Evolutionary conservation across 148 eudicot genomes (phyloP).

Genomic region (Polygonum aviculare): DNA sequence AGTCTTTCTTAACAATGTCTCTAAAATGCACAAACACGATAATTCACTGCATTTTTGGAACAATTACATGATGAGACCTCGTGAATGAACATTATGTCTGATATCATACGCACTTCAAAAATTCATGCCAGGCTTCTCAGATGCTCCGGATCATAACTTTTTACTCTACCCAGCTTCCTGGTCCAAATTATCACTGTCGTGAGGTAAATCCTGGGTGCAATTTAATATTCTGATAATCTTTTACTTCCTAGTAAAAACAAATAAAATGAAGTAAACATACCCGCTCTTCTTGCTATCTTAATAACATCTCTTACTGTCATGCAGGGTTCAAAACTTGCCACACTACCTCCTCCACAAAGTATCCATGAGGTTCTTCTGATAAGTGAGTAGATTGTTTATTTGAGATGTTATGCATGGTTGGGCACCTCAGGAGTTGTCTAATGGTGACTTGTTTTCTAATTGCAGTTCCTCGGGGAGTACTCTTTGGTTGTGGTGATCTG

Average conservation of each 20-base stretch:
- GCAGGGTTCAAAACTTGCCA: slow-evolving; percentile 84
- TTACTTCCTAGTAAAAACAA: background rate
- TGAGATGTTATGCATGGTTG: background rate
- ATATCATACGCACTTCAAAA: background rate
- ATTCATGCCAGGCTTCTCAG: slow-evolving; percentile 57
- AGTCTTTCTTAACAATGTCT: background rate
- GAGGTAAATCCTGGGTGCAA: slow-evolving; percentile 41
- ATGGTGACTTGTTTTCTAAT: slow-evolving; percentile 13
- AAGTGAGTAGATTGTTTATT: slow-evolving; percentile 28
- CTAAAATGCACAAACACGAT: background rate
- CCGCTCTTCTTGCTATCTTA: background rate
- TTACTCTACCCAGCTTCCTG: slow-evolving; percentile 94
- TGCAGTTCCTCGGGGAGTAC: slow-evolving; percentile 82
- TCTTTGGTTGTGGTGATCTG: slow-evolving; percentile 93
- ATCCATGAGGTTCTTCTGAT: slow-evolving; percentile 47
- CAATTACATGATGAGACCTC: background rate
- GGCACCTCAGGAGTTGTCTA: background rate
- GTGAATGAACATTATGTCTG: background rate
- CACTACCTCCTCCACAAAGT: slow-evolving; percentile 61
- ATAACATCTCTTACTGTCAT: background rate
- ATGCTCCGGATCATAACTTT: slow-evolving; percentile 74
- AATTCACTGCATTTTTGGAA: background rate
- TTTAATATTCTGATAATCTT: background rate
- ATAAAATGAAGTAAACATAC: background rate
- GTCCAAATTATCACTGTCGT: slow-evolving; percentile 97